A percentile compares a stretch with the other conserved stretches of the same genome.
These are phyloP conservation scores for Elymus sibiricus DNA, from an alignment of 176 grass and related monocot genomes.

Conservation along the genomic window DNA sequence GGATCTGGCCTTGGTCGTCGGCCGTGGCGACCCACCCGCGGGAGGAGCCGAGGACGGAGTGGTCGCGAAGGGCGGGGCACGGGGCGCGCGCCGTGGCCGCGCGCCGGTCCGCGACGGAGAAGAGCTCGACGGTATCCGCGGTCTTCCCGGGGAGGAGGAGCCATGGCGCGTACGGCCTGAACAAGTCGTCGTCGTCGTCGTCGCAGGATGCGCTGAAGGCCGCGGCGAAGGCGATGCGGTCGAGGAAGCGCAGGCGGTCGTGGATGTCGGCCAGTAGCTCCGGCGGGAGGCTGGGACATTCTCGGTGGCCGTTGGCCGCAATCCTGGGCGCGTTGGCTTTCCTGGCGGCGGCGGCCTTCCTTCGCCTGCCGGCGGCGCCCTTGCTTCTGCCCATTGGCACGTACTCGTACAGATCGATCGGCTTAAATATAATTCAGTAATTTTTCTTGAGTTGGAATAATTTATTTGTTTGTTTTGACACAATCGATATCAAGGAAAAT, in stretches of 20 bases:
- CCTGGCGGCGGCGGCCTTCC: too few relatives aligned
- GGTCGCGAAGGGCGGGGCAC: not conserved
- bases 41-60: not conserved
- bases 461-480: too few relatives aligned
- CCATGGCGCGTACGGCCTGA: not conserved
- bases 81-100: not conserved
- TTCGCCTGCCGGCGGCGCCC: too few relatives aligned
- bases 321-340: too few relatives aligned
- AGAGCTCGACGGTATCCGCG: not conserved
- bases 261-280: not conserved
- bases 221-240: not conserved
- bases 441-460: too few relatives aligned
- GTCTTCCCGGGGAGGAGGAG: not conserved
- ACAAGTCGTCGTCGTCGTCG: not conserved
- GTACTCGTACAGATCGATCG: too few relatives aligned
- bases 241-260: not conserved
- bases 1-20: not conserved
- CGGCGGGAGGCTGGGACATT: too few relatives aligned
- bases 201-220: not conserved
- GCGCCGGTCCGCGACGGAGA: not conserved
- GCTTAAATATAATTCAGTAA: too few relatives aligned
- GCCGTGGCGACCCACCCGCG: conserved; percentile 5
- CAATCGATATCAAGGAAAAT: too few relatives aligned
- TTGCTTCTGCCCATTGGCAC: too few relatives aligned
- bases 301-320: too few relatives aligned